phyloP scores from a whole-genome alignment of 306 rosid genomes.

The Ochetophila trinervis region DNA sequence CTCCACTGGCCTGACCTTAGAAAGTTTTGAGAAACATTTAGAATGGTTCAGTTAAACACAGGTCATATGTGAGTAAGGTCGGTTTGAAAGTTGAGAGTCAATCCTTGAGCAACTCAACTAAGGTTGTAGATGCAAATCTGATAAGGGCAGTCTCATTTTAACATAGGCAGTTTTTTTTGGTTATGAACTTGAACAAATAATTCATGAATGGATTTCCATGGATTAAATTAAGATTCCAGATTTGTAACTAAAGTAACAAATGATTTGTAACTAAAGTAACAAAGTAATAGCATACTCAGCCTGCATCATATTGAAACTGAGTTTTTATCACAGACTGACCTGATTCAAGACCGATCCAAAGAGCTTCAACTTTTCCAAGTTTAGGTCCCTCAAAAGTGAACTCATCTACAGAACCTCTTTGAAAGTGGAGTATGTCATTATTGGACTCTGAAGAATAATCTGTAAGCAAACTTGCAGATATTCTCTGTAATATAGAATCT shows the following conservation, averaged over 20 bases:
- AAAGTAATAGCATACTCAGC: neutral
- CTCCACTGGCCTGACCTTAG: constrained; percentile 94
- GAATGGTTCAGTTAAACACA: neutral
- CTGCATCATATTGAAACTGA: neutral
- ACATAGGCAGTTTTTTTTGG: no score
- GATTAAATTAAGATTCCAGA: no score
- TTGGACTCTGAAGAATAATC: constrained; percentile 36
- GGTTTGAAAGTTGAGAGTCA: no score
- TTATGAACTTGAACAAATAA: no score
- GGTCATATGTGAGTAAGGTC: neutral
- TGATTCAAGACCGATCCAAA: constrained; percentile 87
- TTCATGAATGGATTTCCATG: no score
- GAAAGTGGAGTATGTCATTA: constrained; percentile 47
- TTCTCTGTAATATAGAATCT: constrained; percentile 69
- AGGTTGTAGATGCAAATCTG: no score
- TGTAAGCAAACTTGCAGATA: constrained; percentile 46
- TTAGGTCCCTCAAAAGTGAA: constrained; percentile 77
- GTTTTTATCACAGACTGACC: constrained; percentile 44
- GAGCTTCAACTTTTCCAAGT: constrained; percentile 50
- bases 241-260: neutral
- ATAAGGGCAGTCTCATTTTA: no score
- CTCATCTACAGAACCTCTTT: constrained; percentile 69
- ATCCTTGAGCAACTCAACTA: neutral
- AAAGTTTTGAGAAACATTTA: constrained; percentile 30
- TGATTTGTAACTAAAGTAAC: neutral